Conservation (phyloP, 2,329 filamentous ascomycete species). For the Knoxdaviesia capensis region DNA sequence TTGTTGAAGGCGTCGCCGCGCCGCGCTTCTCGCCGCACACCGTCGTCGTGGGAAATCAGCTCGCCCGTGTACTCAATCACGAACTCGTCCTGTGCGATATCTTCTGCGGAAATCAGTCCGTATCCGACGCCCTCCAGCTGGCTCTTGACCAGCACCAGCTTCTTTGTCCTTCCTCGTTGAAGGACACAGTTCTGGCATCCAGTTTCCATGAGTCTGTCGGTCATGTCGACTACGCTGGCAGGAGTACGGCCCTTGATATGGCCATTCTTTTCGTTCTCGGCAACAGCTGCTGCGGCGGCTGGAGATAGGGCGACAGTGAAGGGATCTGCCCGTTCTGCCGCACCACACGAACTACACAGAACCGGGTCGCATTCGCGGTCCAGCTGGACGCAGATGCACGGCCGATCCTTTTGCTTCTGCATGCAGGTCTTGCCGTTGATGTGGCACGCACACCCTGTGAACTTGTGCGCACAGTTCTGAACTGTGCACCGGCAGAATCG, state of each 20-base stretch:
- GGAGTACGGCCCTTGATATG: slow-evolving; percentile 1
- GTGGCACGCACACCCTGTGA: slow-evolving; percentile 46
- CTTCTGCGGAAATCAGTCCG: slow-evolving; percentile 52
- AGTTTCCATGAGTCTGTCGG: slow-evolving; percentile 27
- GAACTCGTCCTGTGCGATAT: slow-evolving; percentile 48
- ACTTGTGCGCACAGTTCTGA: slow-evolving; percentile 39
- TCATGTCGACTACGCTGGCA: neutral
- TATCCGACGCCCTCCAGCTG: slow-evolving; percentile 50
- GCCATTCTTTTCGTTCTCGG: slow-evolving; percentile 19
- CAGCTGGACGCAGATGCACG: slow-evolving; percentile 51
- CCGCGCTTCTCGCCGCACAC: slow-evolving; percentile 43
- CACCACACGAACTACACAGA: slow-evolving; percentile 52
- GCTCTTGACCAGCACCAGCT: slow-evolving; percentile 49
- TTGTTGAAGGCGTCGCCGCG: slow-evolving; percentile 42
- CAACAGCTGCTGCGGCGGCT: slow-evolving; percentile 20
- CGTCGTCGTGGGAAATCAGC: slow-evolving; percentile 49
- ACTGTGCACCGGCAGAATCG: slow-evolving; percentile 47
- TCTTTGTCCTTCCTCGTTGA: slow-evolving; percentile 46
- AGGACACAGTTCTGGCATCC: slow-evolving; percentile 55
- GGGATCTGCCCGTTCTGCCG: slow-evolving; percentile 46
- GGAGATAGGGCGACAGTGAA: no score
- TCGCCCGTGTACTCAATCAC: slow-evolving; percentile 69
- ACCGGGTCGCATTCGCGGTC: slow-evolving; percentile 68
- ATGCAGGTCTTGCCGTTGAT: slow-evolving; percentile 36
- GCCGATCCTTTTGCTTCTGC: slow-evolving; percentile 31